Base-by-base conservation (phyloP, 441 rosid genomes). In the Erysimum cheiri region DNA sequence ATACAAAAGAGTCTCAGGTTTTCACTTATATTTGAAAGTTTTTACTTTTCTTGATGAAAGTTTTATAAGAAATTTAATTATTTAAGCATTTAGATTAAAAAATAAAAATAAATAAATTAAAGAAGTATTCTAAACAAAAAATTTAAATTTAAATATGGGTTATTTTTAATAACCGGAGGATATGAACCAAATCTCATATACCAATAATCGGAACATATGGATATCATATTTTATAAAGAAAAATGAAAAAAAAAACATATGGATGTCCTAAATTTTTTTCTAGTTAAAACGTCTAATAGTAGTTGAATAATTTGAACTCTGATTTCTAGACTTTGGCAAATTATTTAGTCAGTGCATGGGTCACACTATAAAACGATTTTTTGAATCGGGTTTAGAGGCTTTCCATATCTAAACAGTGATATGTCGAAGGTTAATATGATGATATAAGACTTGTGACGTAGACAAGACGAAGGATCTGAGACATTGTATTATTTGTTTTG, bases 381-480 rank as follows among this genome's bases (percentile, higher is more conserved):
- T 47, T 24, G 10, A 41, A 46, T 48, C 7, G 4, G 12, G 29
- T 11, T 43, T 43, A 44, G 12, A 63, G 39, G 40, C 6, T 37
- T 36, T 71, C 9, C 26, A 41, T 64, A 5, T 37, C 8, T 46
- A 46, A 64, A 72, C 56, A 50, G 24, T 73, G 62, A 32, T 26
- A 41, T 58, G 57, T 32, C 6, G 50, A 67, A 64, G 67, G 49
- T 41, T 67, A 57, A 26, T 67, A 57, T 60, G 56, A 52, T 52
- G 61, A 48, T 40, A 72, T 48, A 57, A 22, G 56, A 19, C 53
- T 48, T 28, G 72, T 41, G 64, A 74, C 40, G 69, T 40, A 6
- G 78, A 75, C 71, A 63, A 61, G 65, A 33, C 66, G 37, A 26
- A 19, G 33, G 66, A 47, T 46, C 60, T 47, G 69, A 68, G 60